A percentile compares a stretch with the other conserved stretches of the same genome.
Evolutionary conservation across 2,329 filamentous ascomycete species (phyloP).

Genomic region (Clarireedia sp.): DNA sequence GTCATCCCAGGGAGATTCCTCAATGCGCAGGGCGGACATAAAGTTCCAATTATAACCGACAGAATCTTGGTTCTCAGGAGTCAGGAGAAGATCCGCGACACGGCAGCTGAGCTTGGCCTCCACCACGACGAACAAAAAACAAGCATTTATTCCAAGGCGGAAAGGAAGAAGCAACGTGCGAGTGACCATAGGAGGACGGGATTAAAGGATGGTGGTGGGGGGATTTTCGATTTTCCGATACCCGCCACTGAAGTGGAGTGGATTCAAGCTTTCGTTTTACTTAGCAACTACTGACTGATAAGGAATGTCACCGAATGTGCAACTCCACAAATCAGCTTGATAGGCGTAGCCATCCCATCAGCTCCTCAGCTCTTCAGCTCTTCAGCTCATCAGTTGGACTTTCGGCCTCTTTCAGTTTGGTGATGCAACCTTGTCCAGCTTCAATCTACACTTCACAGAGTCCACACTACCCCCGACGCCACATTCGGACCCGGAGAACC

Average conservation of each 20-base stretch:
- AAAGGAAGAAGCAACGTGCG: background rate
- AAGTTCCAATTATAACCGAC: background rate
- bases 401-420: background rate
- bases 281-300: background rate
- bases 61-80: background rate
- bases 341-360: background rate
- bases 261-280: background rate
- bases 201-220: background rate
- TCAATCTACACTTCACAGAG: background rate
- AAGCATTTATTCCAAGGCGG: background rate
- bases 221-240: background rate
- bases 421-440: conserved; percentile 1
- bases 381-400: background rate
- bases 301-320: background rate
- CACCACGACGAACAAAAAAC: background rate
- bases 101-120: background rate
- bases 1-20: too few species aligned
- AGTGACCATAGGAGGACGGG: background rate
- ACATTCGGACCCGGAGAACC: background rate
- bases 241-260: background rate
- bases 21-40: too few species aligned
- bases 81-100: background rate
- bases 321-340: background rate
- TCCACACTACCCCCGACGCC: background rate
- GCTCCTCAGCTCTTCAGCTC: background rate